phyloP scores from a whole-genome alignment of 2,329 filamentous ascomycete genomes.

The Fusarium veterinarium region DNA sequence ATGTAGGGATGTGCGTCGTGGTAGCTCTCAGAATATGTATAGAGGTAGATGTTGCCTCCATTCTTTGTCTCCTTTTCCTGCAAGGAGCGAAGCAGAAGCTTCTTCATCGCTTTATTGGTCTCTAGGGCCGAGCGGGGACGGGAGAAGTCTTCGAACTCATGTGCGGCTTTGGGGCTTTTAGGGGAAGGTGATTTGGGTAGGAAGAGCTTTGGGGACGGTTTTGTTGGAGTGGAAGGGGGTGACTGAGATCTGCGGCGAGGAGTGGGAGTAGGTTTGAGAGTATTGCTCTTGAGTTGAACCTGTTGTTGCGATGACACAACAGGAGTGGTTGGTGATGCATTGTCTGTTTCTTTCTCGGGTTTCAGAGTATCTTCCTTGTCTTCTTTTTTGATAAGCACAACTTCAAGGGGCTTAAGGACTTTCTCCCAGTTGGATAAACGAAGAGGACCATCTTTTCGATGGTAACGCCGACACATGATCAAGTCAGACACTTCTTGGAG shows the following conservation, averaged over 20 bases:
- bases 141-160: conserved; percentile 36
- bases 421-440: conserved; percentile 27
- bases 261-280: not conserved
- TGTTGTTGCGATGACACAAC: not conserved
- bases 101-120: conserved; percentile 35
- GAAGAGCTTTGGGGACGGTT: not conserved
- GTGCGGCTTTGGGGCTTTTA: conserved; percentile 1
- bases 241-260: not conserved
- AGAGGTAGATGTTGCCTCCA: conserved; percentile 43
- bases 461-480: conserved; percentile 26
- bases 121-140: not conserved
- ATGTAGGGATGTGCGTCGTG: conserved; percentile 31
- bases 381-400: conserved; percentile 14
- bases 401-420: conserved; percentile 1
- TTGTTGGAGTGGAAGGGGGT: not conserved
- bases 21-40: conserved; percentile 37
- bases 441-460: not conserved
- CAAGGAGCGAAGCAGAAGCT: conserved; percentile 19
- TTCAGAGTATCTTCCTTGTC: not conserved
- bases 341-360: not conserved
- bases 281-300: not conserved
- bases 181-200: not conserved
- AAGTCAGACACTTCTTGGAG: conserved; percentile 28
- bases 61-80: not conserved
- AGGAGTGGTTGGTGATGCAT: not conserved